These are phyloP conservation scores for Anisodus tanguticus DNA, from an alignment of 257 asterid species.

Conservation along the genomic window DNA sequence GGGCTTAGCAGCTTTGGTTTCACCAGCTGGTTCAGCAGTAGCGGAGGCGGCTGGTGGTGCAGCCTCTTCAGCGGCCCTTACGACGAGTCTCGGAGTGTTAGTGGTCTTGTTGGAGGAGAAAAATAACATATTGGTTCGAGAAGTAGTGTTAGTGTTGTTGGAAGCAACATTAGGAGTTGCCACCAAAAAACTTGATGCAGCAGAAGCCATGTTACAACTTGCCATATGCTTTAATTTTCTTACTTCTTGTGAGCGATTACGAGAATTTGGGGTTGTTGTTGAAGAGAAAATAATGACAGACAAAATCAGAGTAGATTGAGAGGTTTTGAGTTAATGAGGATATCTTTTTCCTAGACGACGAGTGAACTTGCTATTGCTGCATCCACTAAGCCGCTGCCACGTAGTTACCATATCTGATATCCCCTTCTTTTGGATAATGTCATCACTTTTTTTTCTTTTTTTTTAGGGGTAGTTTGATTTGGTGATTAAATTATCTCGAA, in stretches of 20 bases:
- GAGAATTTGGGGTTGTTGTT: too few relatives aligned
- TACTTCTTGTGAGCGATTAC: too few relatives aligned
- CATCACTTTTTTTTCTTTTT: slow-evolving; percentile 29
- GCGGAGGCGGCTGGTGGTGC: slow-evolving; percentile 39
- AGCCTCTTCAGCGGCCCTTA: slow-evolving; percentile 63
- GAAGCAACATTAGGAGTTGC: slow-evolving; percentile 63
- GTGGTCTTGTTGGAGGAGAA: slow-evolving; percentile 51
- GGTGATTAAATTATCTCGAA: too few relatives aligned
- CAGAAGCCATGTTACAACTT: slow-evolving; percentile 60
- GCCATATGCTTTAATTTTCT: neutral
- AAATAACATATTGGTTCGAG: slow-evolving; percentile 38
- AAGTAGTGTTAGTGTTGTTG: slow-evolving; percentile 3
- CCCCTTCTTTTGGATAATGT: slow-evolving; percentile 70
- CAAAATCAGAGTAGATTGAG: too few relatives aligned
- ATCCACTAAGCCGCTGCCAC: slow-evolving; percentile 63
- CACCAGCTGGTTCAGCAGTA: slow-evolving; percentile 38
- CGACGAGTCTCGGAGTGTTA: slow-evolving; percentile 54
- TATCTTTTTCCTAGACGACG: slow-evolving; percentile 66
- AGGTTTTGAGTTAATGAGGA: slow-evolving; percentile 30
- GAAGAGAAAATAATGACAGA: too few relatives aligned
- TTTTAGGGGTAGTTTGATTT: too few relatives aligned
- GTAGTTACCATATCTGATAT: slow-evolving; percentile 52
- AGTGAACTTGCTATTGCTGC: slow-evolving; percentile 44
- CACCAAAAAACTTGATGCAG: slow-evolving; percentile 35
- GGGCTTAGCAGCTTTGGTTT: slow-evolving; percentile 55